These are phyloP conservation scores for Plenodomus biglobosus DNA, from an alignment of 2,329 filamentous ascomycete genomes.

Conservation along the genomic window DNA sequence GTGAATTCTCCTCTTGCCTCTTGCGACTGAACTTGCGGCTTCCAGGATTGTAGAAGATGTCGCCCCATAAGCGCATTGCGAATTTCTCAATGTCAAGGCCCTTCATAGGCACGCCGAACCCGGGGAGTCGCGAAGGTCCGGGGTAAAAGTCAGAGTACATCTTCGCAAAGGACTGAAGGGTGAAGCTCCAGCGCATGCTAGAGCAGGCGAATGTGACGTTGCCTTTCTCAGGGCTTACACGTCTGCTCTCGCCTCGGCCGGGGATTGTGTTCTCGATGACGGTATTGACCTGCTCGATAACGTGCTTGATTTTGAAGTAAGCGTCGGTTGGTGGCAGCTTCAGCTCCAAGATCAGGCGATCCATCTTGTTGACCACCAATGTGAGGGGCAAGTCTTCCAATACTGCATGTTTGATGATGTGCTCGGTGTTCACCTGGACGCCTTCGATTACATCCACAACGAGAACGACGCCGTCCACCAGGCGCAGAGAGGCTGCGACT, in stretches of 20 bases:
- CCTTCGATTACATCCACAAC: slow-evolving; percentile 97
- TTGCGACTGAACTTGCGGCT: slow-evolving; percentile 93
- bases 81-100: slow-evolving; percentile 77
- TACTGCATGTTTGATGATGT: slow-evolving; percentile 94
- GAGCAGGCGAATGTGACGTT: slow-evolving; percentile 97
- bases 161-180: slow-evolving; percentile 86
- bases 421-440: slow-evolving; percentile 97
- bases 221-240: slow-evolving; percentile 92
- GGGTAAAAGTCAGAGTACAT: slow-evolving; percentile 93
- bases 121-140: slow-evolving; percentile 47
- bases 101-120: slow-evolving; percentile 40
- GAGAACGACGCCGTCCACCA: slow-evolving; percentile 89
- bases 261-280: slow-evolving; percentile 87
- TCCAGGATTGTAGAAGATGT: slow-evolving; percentile 91
- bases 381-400: slow-evolving; percentile 86
- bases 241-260: slow-evolving; percentile 73
- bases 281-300: slow-evolving; percentile 98
- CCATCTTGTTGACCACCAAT: slow-evolving; percentile 95
- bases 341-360: slow-evolving; percentile 88
- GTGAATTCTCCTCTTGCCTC: slow-evolving; percentile 74
- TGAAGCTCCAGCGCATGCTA: slow-evolving; percentile 96
- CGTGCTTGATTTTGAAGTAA: slow-evolving; percentile 98
- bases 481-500: slow-evolving; percentile 80
- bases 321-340: slow-evolving; percentile 93
- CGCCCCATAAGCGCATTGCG: slow-evolving; percentile 84